These are phyloP conservation scores for Dendrocalamus sinicus DNA, from an alignment of 176 grass and related monocot species.

Conservation along the genomic window DNA sequence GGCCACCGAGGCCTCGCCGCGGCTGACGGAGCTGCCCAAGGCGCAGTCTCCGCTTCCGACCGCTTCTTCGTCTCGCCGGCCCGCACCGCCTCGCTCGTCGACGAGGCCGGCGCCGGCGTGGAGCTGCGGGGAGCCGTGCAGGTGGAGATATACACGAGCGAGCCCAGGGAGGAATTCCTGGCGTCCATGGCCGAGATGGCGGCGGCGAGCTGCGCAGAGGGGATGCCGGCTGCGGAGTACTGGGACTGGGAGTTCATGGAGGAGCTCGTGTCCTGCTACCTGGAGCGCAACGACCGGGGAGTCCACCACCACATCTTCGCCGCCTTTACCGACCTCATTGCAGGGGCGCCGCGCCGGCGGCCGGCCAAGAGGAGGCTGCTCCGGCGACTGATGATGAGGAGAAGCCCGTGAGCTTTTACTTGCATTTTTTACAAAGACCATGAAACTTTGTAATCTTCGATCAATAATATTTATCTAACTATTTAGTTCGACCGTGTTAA, in stretches of 20 bases:
- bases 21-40: neutral
- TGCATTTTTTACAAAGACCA: too few relatives aligned
- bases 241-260: conserved; percentile 45
- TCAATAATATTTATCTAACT: too few relatives aligned
- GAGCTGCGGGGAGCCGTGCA: neutral
- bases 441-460: too few relatives aligned
- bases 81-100: conserved; percentile 26
- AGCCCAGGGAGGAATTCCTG: conserved; percentile 35
- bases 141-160: conserved; percentile 43
- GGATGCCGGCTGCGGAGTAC: conserved; percentile 31
- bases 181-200: conserved; percentile 55
- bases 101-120: neutral
- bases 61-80: conserved; percentile 33
- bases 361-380: neutral
- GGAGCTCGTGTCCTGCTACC: conserved; percentile 38
- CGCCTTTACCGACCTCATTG: conserved; percentile 40
- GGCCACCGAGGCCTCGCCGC: neutral
- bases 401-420: neutral
- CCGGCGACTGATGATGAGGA: conserved; percentile 16
- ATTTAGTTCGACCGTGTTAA: too few relatives aligned
- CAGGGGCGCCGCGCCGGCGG: neutral
- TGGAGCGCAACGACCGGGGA: conserved; percentile 44
- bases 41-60: neutral
- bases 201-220: conserved; percentile 22
- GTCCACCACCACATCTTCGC: conserved; percentile 43